Evolutionary conservation across 495 filamentous ascomycete genomes (phyloP).

Genomic region (Annulohypoxylon bovei): DNA sequence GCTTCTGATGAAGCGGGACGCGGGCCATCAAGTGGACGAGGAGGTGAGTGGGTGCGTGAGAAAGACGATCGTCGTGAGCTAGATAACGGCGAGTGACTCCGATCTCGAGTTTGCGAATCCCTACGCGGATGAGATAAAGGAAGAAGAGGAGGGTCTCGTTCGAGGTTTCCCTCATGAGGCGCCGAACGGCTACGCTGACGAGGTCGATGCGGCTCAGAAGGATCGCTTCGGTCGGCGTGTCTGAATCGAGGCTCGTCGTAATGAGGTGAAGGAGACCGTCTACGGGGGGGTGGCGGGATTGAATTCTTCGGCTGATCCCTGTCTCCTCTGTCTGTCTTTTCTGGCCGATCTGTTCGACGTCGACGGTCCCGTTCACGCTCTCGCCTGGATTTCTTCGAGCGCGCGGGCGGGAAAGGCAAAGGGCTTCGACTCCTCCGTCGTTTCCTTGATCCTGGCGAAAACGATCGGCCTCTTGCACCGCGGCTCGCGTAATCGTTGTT

Average conservation of each 20-base stretch:
- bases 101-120: constrained; percentile 38
- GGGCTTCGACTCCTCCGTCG: constrained; percentile 45
- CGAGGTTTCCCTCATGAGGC: constrained; percentile 33
- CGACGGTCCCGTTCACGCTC: constrained; percentile 45
- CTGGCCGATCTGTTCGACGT: constrained; percentile 40
- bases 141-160: constrained; percentile 21
- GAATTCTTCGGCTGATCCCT: constrained; percentile 33
- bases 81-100: constrained; percentile 42
- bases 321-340: constrained; percentile 36
- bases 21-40: constrained; percentile 46
- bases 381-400: constrained; percentile 44
- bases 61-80: constrained; percentile 49
- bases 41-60: constrained; percentile 50
- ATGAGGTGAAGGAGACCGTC: constrained; percentile 40
- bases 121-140: constrained; percentile 24
- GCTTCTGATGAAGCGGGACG: constrained; percentile 50
- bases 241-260: constrained; percentile 34
- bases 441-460: constrained; percentile 47
- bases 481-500: constrained; percentile 32
- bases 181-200: constrained; percentile 49
- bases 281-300: constrained; percentile 32
- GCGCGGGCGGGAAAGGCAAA: constrained; percentile 37
- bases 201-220: constrained; percentile 23
- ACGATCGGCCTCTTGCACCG: constrained; percentile 40
- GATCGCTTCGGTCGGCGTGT: constrained; percentile 39